phyloP scores from a whole-genome alignment of 169 alveolate species.

The Eimeria tenella region DNA sequence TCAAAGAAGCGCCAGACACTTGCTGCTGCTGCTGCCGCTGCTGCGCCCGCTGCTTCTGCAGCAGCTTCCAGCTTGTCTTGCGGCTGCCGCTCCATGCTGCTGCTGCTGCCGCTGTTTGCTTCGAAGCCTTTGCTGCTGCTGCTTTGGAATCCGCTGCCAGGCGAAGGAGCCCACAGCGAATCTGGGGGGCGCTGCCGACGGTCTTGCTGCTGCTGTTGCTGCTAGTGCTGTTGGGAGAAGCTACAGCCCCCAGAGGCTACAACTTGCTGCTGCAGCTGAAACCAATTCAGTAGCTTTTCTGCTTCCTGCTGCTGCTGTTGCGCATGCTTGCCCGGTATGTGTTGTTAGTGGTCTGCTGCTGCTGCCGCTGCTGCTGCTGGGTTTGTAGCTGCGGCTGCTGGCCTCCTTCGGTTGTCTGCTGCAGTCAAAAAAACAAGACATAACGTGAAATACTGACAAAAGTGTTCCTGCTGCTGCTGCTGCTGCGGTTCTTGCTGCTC shows the following conservation, averaged over 20 bases:
- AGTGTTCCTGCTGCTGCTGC: neutral
- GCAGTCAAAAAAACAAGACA: conserved; percentile 18
- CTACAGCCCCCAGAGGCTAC: neutral
- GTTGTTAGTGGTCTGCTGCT: conserved; percentile 20
- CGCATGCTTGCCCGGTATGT: neutral
- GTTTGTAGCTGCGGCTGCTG: neutral
- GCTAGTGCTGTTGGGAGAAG: neutral
- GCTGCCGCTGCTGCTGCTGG: conserved; percentile 28
- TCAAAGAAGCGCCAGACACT: conserved; percentile 62
- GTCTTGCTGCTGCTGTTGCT: conserved; percentile 19
- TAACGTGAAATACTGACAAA: conserved; percentile 14
- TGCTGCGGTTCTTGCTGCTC: neutral
- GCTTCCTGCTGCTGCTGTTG: neutral
- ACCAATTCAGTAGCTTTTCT: neutral
- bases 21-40: conserved; percentile 62
- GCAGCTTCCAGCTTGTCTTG: conserved; percentile 60
- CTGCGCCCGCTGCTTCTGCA: conserved; percentile 60
- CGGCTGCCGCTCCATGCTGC: conserved; percentile 49
- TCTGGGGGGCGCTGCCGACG: conserved; percentile 44
- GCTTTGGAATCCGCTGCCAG: neutral
- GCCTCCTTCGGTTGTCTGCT: conserved; percentile 42
- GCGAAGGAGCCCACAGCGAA: conserved; percentile 10
- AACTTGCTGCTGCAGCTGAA: neutral
- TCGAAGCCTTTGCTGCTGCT: neutral
- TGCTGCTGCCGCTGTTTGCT: conserved; percentile 16